Evolutionary conservation across 2,329 filamentous ascomycete species (phyloP).

Genomic region (Penicillium sp.): DNA sequence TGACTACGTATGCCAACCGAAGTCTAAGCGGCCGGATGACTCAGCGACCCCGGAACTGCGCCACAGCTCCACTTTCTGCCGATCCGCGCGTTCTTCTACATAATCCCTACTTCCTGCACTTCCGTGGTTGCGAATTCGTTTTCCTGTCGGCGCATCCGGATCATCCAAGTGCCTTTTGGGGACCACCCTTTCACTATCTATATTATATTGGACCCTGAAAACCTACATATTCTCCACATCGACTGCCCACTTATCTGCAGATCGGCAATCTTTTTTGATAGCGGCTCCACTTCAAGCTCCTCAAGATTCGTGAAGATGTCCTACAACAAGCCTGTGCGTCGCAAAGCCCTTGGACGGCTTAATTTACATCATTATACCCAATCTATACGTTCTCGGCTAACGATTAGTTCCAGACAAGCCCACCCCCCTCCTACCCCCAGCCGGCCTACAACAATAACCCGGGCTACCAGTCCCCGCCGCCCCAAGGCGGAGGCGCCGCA

Average conservation of each 20-base stretch:
- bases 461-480: conserved; percentile 30
- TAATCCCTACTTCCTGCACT: conserved; percentile 2
- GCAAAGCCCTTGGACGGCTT: background rate
- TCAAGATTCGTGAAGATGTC: conserved; percentile 25
- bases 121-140: background rate
- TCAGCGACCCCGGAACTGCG: conserved; percentile 8
- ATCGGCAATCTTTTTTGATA: conserved; percentile 4
- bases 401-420: conserved; percentile 24
- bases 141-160: background rate
- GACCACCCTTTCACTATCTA: background rate
- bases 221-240: conserved; percentile 1
- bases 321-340: conserved; percentile 34
- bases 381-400: background rate
- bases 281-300: conserved; percentile 6
- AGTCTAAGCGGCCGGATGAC: background rate
- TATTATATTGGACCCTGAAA: background rate
- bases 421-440: conserved; percentile 40
- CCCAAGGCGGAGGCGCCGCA: conserved; percentile 25
- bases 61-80: conserved; percentile 14
- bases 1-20: background rate
- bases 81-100: conserved; percentile 12
- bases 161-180: background rate
- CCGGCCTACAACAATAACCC: conserved; percentile 30
- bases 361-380: background rate
- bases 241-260: background rate